A percentile compares a stretch with the other conserved stretches of the same genome.
phyloP scores from a whole-genome alignment of 768 basidiomycete species.

The Kwoniella heveanensis region DNA sequence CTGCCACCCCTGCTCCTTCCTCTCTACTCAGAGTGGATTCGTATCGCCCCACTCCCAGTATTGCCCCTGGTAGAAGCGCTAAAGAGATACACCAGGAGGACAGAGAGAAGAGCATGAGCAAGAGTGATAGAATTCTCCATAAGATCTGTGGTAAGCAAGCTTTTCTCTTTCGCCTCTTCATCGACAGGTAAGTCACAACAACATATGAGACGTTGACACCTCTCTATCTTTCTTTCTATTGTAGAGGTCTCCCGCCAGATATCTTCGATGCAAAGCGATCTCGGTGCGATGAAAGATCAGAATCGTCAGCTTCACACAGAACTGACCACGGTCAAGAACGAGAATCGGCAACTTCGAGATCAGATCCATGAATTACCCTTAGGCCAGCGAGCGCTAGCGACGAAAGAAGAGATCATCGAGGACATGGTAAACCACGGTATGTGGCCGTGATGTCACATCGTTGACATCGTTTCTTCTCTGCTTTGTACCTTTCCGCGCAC shows the following conservation, averaged over 20 bases:
- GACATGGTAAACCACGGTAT: slow-evolving; percentile 33
- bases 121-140: slow-evolving; percentile 10
- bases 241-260: neutral
- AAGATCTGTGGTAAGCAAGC: neutral
- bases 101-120: slow-evolving; percentile 1
- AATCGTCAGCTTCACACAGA: neutral
- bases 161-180: too few species aligned
- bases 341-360: slow-evolving; percentile 29
- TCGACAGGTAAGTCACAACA: too few species aligned
- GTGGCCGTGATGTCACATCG: neutral
- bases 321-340: slow-evolving; percentile 2
- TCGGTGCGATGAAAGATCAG: neutral
- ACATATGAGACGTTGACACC: too few species aligned
- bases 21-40: neutral
- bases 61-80: slow-evolving; percentile 3
- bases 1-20: neutral
- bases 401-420: slow-evolving; percentile 36
- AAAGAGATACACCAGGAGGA: slow-evolving; percentile 8
- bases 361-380: slow-evolving; percentile 36
- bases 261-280: neutral
- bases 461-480: neutral
- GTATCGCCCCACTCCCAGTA: neutral
- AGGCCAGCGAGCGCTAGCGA: slow-evolving; percentile 35
- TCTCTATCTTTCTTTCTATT: too few species aligned
- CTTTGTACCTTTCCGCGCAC: too few species aligned